Conservation (phyloP, 164 flowering plant species). For the Sextonia rubra region DNA sequence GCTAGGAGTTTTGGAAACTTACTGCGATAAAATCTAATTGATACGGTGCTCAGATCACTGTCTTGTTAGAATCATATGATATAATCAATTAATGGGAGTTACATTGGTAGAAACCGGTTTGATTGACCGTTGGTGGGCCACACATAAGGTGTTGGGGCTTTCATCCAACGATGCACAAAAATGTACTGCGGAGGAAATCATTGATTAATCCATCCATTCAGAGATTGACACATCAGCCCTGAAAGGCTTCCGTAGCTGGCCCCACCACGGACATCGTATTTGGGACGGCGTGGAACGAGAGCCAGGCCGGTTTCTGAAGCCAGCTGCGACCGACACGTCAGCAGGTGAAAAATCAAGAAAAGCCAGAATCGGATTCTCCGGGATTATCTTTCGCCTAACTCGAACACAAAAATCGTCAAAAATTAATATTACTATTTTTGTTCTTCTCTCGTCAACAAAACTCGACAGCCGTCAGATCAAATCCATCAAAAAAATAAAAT, state of each 20-base stretch:
- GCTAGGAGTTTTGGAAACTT: neutral
- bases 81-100: too few relatives aligned
- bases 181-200: neutral
- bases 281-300: neutral
- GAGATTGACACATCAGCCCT: neutral
- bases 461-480: too few relatives aligned
- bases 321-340: constrained; percentile 19
- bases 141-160: neutral
- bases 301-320: neutral
- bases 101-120: too few relatives aligned
- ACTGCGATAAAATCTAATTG: neutral
- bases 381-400: too few relatives aligned
- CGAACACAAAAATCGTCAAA: too few relatives aligned
- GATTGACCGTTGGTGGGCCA: too few relatives aligned
- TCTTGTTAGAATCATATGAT: too few relatives aligned
- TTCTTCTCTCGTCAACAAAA: too few relatives aligned
- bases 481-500: too few relatives aligned
- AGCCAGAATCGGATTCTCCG: neutral
- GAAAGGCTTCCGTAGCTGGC: neutral
- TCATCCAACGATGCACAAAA: neutral
- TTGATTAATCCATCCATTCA: neutral
- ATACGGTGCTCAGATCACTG: neutral
- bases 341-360: constrained; percentile 3
- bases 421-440: too few relatives aligned
- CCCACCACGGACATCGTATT: neutral